Evolutionary conservation across 108 stramenopile species (phyloP).

Genomic region (Discostella stelligeroides): DNA sequence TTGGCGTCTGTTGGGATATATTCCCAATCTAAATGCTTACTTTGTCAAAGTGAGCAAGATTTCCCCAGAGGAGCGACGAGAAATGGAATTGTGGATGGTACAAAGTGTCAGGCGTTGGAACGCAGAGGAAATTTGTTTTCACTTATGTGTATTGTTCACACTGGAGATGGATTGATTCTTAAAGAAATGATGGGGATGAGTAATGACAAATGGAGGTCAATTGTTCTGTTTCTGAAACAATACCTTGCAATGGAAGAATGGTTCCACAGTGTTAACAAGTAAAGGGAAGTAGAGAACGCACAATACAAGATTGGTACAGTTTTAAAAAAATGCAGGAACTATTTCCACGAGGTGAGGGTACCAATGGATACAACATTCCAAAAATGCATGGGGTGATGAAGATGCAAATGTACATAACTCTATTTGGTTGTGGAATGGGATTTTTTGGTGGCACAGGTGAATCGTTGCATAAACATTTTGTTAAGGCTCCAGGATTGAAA

Average conservation of each 20-base stretch:
- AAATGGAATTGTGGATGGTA: conserved; percentile 3
- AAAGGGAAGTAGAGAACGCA: neutral
- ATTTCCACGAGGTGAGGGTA: conserved; percentile 8
- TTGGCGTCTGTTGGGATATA: too few species aligned
- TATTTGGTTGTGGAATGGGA: too few species aligned
- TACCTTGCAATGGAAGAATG: conserved; percentile 7
- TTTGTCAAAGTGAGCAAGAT: neutral
- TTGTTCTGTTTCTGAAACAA: neutral
- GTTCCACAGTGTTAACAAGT: neutral
- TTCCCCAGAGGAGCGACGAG: neutral
- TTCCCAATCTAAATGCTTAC: neutral
- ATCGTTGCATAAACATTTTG: too few species aligned
- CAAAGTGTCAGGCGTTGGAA: neutral
- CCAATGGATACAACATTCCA: too few species aligned
- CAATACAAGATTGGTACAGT: neutral
- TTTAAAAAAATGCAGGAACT: neutral
- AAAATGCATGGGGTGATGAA: too few species aligned
- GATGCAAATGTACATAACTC: too few species aligned
- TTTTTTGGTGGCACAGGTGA: too few species aligned
- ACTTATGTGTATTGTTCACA: neutral
- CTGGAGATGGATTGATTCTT: too few species aligned
- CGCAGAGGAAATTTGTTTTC: conserved; percentile 4
- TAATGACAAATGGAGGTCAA: neutral
- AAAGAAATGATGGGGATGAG: too few species aligned
- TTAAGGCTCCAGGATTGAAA: too few species aligned